Evolutionary conservation across 148 eudicot species (phyloP).

Genomic region (Bassia scoparia): DNA sequence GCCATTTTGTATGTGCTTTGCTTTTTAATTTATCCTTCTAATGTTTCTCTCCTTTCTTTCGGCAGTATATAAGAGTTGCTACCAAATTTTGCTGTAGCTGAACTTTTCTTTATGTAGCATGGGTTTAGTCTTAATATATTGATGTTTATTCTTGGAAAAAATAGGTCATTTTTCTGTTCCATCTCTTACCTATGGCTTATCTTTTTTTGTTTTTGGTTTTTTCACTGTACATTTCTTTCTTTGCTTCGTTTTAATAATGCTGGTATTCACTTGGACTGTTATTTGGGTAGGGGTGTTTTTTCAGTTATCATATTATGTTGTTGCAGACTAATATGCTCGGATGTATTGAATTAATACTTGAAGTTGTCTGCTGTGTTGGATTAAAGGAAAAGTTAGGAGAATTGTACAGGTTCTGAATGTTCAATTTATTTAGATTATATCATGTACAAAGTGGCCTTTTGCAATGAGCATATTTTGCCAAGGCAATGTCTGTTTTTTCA

Average conservation of each 20-base stretch:
- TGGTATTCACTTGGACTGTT: neutral
- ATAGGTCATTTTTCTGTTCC: neutral
- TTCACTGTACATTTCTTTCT: neutral
- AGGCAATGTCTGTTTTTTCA: neutral
- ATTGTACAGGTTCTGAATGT: neutral
- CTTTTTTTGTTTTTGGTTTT: neutral
- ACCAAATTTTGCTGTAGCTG: constrained; percentile 30
- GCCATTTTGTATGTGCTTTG: constrained; percentile 41
- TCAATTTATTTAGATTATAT: neutral
- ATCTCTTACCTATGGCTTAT: neutral
- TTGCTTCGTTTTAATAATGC: neutral
- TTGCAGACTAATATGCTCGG: neutral
- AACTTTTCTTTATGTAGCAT: constrained; percentile 23
- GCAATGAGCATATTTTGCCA: neutral
- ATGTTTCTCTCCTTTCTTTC: constrained; percentile 25
- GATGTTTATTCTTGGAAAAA: neutral
- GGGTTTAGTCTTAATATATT: constrained; percentile 12
- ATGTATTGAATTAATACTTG: neutral
- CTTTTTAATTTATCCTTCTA: constrained; percentile 24
- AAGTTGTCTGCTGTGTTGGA: neutral
- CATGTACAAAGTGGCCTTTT: neutral
- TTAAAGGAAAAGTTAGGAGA: neutral
- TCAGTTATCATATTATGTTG: neutral
- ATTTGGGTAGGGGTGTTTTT: neutral
- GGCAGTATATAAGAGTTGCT: constrained; percentile 32